Evolutionary conservation across 192 early-diverging fungal species (phyloP).

Genomic region (Funneliformis geosporum): DNA sequence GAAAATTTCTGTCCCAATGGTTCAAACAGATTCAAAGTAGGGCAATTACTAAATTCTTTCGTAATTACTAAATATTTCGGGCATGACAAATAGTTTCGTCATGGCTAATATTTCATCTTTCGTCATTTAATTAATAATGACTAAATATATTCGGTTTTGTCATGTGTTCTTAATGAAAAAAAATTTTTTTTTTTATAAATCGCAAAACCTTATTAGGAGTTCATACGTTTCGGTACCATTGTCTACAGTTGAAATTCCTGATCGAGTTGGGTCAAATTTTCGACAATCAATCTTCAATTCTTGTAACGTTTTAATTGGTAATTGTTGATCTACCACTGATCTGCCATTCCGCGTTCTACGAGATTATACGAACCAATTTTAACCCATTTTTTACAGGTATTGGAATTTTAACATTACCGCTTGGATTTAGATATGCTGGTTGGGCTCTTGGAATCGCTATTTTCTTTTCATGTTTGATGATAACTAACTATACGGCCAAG

Average conservation of each 20-base stretch:
- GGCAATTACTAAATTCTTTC: no score
- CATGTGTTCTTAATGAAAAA: no score
- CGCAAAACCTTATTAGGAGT: background rate
- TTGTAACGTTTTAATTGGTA: constrained; percentile 59
- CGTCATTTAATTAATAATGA: no score
- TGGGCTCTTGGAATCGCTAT: constrained; percentile 60
- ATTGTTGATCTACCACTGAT: background rate
- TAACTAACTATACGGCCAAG: constrained; percentile 61
- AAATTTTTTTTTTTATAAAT: no score
- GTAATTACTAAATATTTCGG: no score
- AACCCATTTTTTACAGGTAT: constrained; percentile 40
- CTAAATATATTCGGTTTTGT: no score
- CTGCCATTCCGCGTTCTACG: background rate
- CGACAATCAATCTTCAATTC: constrained; percentile 56
- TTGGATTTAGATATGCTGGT: constrained; percentile 58
- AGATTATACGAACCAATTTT: background rate
- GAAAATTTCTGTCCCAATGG: background rate
- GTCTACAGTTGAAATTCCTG: background rate
- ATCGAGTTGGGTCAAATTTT: constrained; percentile 40
- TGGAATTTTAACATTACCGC: constrained; percentile 64
- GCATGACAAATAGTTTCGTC: no score
- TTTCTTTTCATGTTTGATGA: constrained; percentile 44
- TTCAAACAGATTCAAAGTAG: background rate
- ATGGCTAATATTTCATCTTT: no score
- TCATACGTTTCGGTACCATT: background rate